Base-by-base conservation (phyloP, 495 filamentous ascomycete genomes). In the Opeltia flavorubescens region DNA sequence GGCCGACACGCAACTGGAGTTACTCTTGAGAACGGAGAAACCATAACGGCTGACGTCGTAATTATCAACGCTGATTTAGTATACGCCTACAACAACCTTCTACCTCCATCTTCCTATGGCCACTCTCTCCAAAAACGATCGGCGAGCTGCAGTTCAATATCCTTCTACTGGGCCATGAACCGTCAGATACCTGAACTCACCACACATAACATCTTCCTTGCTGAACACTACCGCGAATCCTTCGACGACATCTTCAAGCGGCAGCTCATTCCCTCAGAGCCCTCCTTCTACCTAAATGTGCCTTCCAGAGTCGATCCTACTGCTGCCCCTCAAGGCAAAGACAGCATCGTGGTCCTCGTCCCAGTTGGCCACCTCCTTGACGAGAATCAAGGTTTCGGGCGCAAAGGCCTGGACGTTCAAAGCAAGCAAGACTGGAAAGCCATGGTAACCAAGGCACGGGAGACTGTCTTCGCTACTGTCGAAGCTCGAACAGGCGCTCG, bases 201-300 rank as follows among this genome's bases (percentile, higher is more conserved):
- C n/a, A 71, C 76, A 7, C 81, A 86, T 57, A 86, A 86, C 51
- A 80, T 84, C 54, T 86, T 86, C 63, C 69, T 86, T 17, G 78
- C 80, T 5, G 73, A 81, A 46, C 66, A 77, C 48, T 86, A 84
- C 61, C 65, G 66, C 30, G 76, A 78, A 50, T 76, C 70, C 17
- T 86, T 86, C 56, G 79, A 84, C 61, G 66, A 69, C 39, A 86
- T 84, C 31, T 84, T 86, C 65, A 72, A 81, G 45, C 49, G 70
- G 9, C 76, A 83, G 49, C 57, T 66, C 5, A 68, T 86, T 9
- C 81, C 81, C 2, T 44, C 63, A 1, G 68, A 83, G 28, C 80
- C 78, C 1, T 77, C 71, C 24, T 86, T 86, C 66, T 86, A 84
- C 61, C 69, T 84, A 60, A 83, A 84, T 55, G 78, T 84, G 3